Evolutionary conservation across 2,329 filamentous ascomycete species (phyloP), one percentile per base, ranked within the genome.

Genomic region (Fusarium bulbicola): DNA sequence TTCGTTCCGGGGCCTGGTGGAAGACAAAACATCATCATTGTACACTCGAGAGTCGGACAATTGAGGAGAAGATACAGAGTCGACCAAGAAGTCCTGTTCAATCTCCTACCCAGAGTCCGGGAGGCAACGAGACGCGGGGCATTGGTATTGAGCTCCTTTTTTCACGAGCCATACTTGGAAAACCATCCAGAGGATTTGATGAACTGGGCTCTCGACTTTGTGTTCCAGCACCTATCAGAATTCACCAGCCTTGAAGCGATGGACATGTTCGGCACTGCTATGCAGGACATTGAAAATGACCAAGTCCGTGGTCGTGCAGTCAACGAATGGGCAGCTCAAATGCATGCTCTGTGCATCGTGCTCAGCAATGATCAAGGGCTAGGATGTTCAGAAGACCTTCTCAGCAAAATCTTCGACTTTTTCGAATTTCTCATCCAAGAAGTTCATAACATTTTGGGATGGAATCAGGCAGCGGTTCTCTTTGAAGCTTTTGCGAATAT

Each of bases 311-410:
- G 32, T 37, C 36, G 39, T 12, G 52, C 45, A 20, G 60, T 76
- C 7, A 59, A 37, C 11, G 49, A 50, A 2, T 78, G 75, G 76
- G 68, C 62, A 3, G 45, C 47, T 10, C 71, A 58, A 37, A 63
- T 74, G 50, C 66, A 76, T 56, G 72, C 68, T 34, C 28, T 81
- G 21, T 80, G 77, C 59, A 67, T 79, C 21, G 66, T 80, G 13
- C 73, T 81, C 14, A 75, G 79, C 39, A 74, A 78, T 32, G 72
- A 75, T 37, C 59, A 56, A 20, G 76, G 74, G 7, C 60, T 81
- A 5, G 79, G 79, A 12, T 81, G 78, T 50, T 78, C 78, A 21
- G 64, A 74, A 6, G 53, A 37, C 32, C 67, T 81, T 26, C 74
- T 79, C 7, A 45, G 60, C 13, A 64, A 67, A 21, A 63, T 81